phyloP scores from a whole-genome alignment of 208 protist genomes.

The Lotmaria passim region DNA sequence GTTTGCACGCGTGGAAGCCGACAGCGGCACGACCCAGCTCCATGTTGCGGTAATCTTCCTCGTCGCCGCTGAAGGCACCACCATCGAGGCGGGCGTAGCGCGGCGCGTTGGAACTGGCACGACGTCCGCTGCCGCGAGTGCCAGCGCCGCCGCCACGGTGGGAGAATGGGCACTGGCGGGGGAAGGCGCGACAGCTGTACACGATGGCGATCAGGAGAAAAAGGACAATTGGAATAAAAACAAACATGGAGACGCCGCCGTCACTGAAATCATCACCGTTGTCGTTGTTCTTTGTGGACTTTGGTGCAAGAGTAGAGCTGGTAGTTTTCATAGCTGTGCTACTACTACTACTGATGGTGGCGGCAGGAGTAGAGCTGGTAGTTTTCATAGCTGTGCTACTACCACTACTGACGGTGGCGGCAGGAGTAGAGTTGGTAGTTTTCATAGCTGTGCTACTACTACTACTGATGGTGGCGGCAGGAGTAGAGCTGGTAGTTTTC shows the following conservation, averaged over 20 bases:
- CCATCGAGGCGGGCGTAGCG: constrained; percentile 15
- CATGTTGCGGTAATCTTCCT: constrained; percentile 8
- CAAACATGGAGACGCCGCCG: not conserved
- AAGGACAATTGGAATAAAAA: constrained; percentile 8
- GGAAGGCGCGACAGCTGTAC: constrained; percentile 9
- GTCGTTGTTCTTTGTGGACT: not conserved
- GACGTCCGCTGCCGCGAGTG: not conserved
- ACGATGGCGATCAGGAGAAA: constrained; percentile 7
- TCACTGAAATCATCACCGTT: too few relatives aligned
- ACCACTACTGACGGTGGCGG: too few relatives aligned
- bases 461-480: not conserved
- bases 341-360: too few relatives aligned
- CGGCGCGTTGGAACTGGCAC: not conserved
- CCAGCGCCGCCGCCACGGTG: not conserved
- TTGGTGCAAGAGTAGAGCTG: not conserved
- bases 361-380: too few relatives aligned
- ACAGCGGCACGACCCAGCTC: not conserved
- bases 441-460: too few relatives aligned
- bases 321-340: not conserved
- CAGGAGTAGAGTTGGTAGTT: too few relatives aligned
- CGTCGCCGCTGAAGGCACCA: constrained; percentile 9
- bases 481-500: not conserved
- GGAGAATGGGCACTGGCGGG: constrained; percentile 4
- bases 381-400: not conserved
- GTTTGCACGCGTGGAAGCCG: not conserved